Evolutionary conservation across 83 land plant genomes (phyloP).

Genomic region (Thuja plicata): DNA sequence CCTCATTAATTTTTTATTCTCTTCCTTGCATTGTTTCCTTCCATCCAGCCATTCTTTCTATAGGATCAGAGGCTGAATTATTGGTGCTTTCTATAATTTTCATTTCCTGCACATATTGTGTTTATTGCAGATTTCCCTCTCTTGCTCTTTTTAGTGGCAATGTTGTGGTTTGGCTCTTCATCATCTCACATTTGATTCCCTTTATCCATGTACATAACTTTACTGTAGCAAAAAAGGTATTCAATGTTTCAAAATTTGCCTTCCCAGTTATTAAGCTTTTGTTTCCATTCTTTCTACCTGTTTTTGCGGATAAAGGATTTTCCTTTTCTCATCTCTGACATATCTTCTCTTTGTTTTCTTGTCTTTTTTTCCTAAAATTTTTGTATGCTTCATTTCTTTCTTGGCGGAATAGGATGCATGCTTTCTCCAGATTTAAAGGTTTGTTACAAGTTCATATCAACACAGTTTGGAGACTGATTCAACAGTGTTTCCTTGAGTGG

Average conservation of each 20-base stretch:
- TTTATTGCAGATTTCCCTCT: not conserved
- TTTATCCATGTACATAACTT: not conserved
- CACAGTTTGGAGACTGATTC: not conserved
- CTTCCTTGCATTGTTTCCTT: not conserved
- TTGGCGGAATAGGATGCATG: not conserved
- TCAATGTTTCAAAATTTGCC: not conserved
- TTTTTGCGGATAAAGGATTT: not conserved
- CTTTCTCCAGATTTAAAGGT: not conserved
- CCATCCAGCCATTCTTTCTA: not conserved
- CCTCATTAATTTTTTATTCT: not conserved
- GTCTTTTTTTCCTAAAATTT: not conserved
- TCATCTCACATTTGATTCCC: not conserved
- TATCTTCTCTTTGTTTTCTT: not conserved
- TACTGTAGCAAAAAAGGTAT: not conserved
- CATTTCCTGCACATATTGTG: not conserved
- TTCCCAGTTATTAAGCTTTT: not conserved
- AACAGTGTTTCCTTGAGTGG: not conserved
- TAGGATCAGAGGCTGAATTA: not conserved
- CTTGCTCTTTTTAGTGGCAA: not conserved
- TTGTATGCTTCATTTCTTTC: not conserved
- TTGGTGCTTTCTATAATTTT: not conserved
- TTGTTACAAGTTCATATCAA: not conserved
- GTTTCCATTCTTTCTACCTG: not conserved
- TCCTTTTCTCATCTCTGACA: not conserved
- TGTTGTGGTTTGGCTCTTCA: not conserved